Percentiles rank a stretch among this genome's conserved stretches.
Conservation (phyloP, 2,329 filamentous ascomycete species). For the Colletotrichum costaricense region DNA sequence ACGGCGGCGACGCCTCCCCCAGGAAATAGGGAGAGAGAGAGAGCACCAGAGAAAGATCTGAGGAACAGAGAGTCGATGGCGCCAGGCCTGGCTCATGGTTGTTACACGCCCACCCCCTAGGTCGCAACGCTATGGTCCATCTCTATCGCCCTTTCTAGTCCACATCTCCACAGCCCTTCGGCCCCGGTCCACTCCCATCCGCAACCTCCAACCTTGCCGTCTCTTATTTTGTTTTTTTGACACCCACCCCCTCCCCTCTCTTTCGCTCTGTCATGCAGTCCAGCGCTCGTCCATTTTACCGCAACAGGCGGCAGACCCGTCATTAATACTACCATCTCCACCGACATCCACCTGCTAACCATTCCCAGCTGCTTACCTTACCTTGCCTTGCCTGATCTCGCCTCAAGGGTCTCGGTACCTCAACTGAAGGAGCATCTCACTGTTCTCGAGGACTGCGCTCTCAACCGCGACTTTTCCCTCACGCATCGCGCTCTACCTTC, state of each 20-base stretch:
- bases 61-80: not conserved
- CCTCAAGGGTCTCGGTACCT: constrained; percentile 19
- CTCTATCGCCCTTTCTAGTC: not conserved
- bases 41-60: not conserved
- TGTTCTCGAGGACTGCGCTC: constrained; percentile 10
- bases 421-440: constrained; percentile 7
- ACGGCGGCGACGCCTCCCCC: constrained; percentile 25
- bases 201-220: constrained; percentile 35
- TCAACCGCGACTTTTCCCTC: constrained; percentile 16
- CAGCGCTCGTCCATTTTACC: constrained; percentile 46
- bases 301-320: constrained; percentile 44
- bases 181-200: constrained; percentile 31
- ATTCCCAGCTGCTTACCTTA: constrained; percentile 32
- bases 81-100: constrained; percentile 3
- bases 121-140: constrained; percentile 24
- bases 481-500: constrained; percentile 13
- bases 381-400: constrained; percentile 26
- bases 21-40: not conserved
- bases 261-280: constrained; percentile 31
- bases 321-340: constrained; percentile 38
- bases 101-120: constrained; percentile 20
- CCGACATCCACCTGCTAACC: constrained; percentile 38
- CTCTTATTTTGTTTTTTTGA: constrained; percentile 26
- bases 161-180: constrained; percentile 9
- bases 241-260: constrained; percentile 20